Evolutionary conservation across 2,329 filamentous ascomycete genomes (phyloP), one percentile per base, ranked within the genome.

Genomic region (Rhynchosporium secalis): DNA sequence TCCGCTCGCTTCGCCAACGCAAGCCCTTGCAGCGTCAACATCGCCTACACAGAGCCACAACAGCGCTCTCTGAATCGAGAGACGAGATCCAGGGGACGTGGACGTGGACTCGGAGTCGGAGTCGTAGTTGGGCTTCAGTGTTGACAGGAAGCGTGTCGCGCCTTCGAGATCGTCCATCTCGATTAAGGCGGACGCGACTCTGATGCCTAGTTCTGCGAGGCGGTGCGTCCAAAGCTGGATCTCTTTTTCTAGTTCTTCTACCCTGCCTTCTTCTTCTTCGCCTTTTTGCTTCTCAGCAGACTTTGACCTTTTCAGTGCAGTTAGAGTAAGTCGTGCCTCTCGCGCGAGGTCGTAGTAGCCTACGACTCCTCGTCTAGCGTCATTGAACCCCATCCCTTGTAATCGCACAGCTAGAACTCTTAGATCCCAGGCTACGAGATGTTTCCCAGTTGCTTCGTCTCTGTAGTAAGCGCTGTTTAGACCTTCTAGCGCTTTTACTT

Each of bases 111-210:
- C 20, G 20, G 20, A 20, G 20, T 20, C 20, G 20, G 20, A 20
- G 20, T 20, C 20, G 20, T 54, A 36, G 43, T 45, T 15, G 3
- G 66, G 28, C 9, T 63, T 77, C 13, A 96, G 75, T 3, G 81
- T 85, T 26, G 80, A 79, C 2, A 99, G 78, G 70, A 96, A 92
- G 36, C 88, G 80, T 1, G 83, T 86, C 0, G 94, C 95, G 4
- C 90, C 91, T 2, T 90, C 86, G 0, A 96, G 74, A 72, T 99
- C 94, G 8, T 92, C 91, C 87, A 97, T 96, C 75, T 95, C 90
- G 5, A 94, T 81, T 33, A 95, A 77, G 0, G 88, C 87, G 13
- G 84, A 82, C 0, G 84, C 84, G 1, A 89, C 84, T 61, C 82
- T 78, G 49, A 89, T 79, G 0, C 92, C 93, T 2, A 97, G 79